Percentiles rank a stretch among this genome's conserved stretches.
phyloP scores from a whole-genome alignment of 768 basidiomycete species.

The Lactarius hatsudake region DNA sequence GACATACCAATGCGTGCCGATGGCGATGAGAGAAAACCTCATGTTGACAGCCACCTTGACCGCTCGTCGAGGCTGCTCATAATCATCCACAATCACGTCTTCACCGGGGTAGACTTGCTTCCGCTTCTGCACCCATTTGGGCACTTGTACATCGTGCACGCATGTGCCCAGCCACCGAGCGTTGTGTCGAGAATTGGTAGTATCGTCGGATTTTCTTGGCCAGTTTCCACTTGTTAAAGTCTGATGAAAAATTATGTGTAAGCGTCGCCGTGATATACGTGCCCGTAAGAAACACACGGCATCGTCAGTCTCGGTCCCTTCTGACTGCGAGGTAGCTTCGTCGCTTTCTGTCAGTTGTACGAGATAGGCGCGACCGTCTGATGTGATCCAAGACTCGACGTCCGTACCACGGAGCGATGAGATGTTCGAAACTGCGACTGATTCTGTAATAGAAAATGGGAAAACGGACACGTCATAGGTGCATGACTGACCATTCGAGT shows the following conservation, averaged over 20 bases:
- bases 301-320: slow-evolving; percentile 25
- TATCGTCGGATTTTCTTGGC: slow-evolving; percentile 19
- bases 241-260: slow-evolving; percentile 2
- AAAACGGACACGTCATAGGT: slow-evolving; percentile 3
- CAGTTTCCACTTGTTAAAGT: slow-evolving; percentile 1
- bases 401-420: slow-evolving; percentile 53
- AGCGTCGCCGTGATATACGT: neutral
- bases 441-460: neutral
- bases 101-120: slow-evolving; percentile 51
- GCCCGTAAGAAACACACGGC: slow-evolving; percentile 8
- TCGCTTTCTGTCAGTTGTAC: slow-evolving; percentile 56
- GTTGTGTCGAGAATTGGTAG: slow-evolving; percentile 4
- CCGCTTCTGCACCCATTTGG: slow-evolving; percentile 79
- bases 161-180: slow-evolving; percentile 72
- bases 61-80: slow-evolving; percentile 66
- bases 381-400: slow-evolving; percentile 81
- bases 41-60: slow-evolving; percentile 66
- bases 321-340: slow-evolving; percentile 29
- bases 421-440: slow-evolving; percentile 70
- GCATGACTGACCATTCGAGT: slow-evolving; percentile 56
- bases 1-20: slow-evolving; percentile 67
- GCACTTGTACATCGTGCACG: slow-evolving; percentile 69
- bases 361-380: slow-evolving; percentile 80
- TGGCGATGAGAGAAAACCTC: slow-evolving; percentile 78
- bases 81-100: slow-evolving; percentile 37